These are phyloP conservation scores for Saccharomycopsis olivae DNA, from an alignment of 805 yeast genomes.

Conservation along the genomic window DNA sequence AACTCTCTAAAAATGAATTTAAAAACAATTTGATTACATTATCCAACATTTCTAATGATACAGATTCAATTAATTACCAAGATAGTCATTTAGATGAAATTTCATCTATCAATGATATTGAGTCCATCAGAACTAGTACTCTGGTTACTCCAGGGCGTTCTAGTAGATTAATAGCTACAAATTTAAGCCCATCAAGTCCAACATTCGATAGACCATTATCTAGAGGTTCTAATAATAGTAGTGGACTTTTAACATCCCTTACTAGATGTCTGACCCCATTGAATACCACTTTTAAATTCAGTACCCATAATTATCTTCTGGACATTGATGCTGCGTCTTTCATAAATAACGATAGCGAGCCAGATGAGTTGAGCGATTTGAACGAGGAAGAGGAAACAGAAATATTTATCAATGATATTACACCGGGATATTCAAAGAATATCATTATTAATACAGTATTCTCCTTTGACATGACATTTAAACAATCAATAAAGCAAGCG, in stretches of 20 bases:
- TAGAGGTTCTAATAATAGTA: too few relatives aligned
- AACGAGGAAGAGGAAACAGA: conserved; percentile 1
- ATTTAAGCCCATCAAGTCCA: too few relatives aligned
- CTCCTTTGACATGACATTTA: conserved; percentile 5
- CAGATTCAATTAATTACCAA: not conserved
- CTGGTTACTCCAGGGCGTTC: not conserved
- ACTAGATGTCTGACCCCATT: too few relatives aligned
- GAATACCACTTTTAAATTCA: too few relatives aligned
- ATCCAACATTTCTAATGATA: too few relatives aligned
- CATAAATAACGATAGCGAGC: too few relatives aligned
- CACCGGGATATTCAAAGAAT: conserved; percentile 15
- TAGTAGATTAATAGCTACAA: too few relatives aligned
- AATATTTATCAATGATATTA: conserved; percentile 15
- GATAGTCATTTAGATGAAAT: not conserved
- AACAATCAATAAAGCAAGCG: conserved; percentile 8
- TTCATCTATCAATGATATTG: not conserved
- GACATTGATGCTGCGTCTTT: too few relatives aligned
- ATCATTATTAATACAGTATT: conserved; percentile 10
- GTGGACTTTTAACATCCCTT: too few relatives aligned
- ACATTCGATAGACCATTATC: too few relatives aligned
- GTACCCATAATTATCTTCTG: too few relatives aligned
- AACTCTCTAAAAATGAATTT: conserved; percentile 7
- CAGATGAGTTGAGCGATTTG: not conserved
- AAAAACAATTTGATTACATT: too few relatives aligned
- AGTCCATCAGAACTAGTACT: not conserved